Evolutionary conservation across 2,329 filamentous ascomycete species (phyloP), one percentile per base, ranked within the genome.

Genomic region (Fusarium clavum): DNA sequence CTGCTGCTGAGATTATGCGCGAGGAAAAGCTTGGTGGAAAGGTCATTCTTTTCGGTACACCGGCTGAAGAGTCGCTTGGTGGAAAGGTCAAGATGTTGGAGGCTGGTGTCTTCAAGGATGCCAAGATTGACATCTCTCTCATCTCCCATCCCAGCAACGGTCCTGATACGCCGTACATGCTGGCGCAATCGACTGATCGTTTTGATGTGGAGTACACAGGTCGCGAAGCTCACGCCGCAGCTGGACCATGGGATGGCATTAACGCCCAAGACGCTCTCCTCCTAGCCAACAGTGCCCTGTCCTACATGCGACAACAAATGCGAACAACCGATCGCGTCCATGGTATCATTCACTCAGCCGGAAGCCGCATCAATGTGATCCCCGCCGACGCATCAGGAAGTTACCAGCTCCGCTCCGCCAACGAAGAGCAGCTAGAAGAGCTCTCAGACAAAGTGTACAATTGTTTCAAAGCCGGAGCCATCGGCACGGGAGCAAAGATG

Each of bases 321-420:
- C 65, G 65, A 7, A 49, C 61, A 8, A 58, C 70, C 1, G 67
- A 74, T 16, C 65, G 64, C 3, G 58, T 74, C 6, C 72, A 74
- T 4, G 70, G 72, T 2, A 71, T 73, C 22, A 65, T 74, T 11
- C 45, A 63, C 3, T 69, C 70, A 2, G 72, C 64, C 0, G 72
- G 72, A n/a, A 59, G 27, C 0, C 67, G 73, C 0, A 72, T 72
- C 7, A 76, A 76, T 8, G 61, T 76, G 32, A 75, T 76, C 3
- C 74, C 74, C 0, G 63, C 61, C 1, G 89, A 90, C 7, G 87
- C 88, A 22, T 86, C 84, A 43, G 86, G 85, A 73, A 91, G 89
- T 8, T 88, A 80, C 71, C 86, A 85, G 43, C 83, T 89, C 72
- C 88, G 88, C 25, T 85, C 81, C 44, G 80, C 83, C 57, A 79